Conservation (phyloP, 306 rosid genomes). For the Pachyrhizus erosus region DNA sequence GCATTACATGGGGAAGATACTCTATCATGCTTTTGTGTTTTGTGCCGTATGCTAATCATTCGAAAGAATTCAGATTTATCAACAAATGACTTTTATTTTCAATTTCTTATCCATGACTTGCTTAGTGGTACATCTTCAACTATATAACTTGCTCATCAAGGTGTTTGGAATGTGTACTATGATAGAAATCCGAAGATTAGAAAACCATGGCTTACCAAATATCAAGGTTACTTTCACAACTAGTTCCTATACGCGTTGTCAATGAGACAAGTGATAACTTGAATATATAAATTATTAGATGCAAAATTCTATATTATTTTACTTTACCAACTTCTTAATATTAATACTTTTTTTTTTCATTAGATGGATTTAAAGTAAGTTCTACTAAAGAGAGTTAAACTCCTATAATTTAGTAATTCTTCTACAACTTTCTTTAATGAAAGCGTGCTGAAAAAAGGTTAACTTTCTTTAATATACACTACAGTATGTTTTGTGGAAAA, state of each 20-base stretch:
- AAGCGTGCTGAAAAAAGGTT: no score
- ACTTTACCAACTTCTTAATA: no score
- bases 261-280: no score
- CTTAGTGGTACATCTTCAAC: background rate
- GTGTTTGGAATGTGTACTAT: background rate
- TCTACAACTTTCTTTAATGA: no score
- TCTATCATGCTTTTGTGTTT: conserved; percentile 20
- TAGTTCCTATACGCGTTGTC: background rate
- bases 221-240: background rate
- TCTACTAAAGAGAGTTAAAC: no score
- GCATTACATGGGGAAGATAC: conserved; percentile 9
- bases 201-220: background rate
- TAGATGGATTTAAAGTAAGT: no score
- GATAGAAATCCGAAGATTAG: background rate
- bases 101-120: background rate
- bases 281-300: no score
- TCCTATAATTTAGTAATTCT: no score
- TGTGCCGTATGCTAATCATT: conserved; percentile 31
- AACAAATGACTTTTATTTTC: conserved; percentile 2
- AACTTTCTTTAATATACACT: no score
- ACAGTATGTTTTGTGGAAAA: no score
- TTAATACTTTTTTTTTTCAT: no score
- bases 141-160: background rate
- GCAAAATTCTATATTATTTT: no score
- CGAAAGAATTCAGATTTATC: conserved; percentile 6